phyloP scores from a whole-genome alignment of 1,139 yeast species.

The Zhuliangozyma blackwelliae region DNA sequence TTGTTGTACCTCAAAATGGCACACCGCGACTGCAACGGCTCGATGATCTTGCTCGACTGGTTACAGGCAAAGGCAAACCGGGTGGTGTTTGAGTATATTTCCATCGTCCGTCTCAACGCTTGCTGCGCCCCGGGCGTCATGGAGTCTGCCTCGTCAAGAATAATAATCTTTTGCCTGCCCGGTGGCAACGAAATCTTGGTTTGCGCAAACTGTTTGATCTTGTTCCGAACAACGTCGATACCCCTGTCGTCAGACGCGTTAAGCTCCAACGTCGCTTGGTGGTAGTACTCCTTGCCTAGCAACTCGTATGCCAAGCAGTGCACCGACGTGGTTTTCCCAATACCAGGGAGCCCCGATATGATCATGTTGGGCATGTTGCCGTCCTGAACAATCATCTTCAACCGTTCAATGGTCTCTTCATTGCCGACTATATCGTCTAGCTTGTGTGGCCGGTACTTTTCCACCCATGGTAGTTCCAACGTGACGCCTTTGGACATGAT shows the following conservation, averaged over 20 bases:
- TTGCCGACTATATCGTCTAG: conserved; percentile 90
- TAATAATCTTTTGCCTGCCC: conserved; percentile 76
- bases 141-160: conserved; percentile 94
- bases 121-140: conserved; percentile 99
- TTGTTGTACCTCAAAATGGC: conserved; percentile 86
- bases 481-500: conserved; percentile 10
- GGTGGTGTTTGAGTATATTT: conserved; percentile 86
- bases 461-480: conserved; percentile 70
- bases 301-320: conserved; percentile 86
- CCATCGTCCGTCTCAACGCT: conserved; percentile 96
- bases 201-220: conserved; percentile 57
- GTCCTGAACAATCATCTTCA: conserved; percentile 79
- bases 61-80: conserved; percentile 98
- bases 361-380: conserved; percentile 98
- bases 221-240: conserved; percentile 45
- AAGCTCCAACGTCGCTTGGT: conserved; percentile 83
- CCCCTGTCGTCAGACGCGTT: conserved; percentile 51
- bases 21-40: conserved; percentile 94
- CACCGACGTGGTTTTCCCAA: conserved; percentile 92
- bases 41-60: conserved; percentile 89
- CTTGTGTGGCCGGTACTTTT: conserved; percentile 80
- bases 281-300: conserved; percentile 62
- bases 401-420: conserved; percentile 80
- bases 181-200: conserved; percentile 63
- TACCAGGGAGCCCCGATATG: conserved; percentile 92